Conservation (phyloP, 2,329 filamentous ascomycete species). For the Fusarium sp. region DNA sequence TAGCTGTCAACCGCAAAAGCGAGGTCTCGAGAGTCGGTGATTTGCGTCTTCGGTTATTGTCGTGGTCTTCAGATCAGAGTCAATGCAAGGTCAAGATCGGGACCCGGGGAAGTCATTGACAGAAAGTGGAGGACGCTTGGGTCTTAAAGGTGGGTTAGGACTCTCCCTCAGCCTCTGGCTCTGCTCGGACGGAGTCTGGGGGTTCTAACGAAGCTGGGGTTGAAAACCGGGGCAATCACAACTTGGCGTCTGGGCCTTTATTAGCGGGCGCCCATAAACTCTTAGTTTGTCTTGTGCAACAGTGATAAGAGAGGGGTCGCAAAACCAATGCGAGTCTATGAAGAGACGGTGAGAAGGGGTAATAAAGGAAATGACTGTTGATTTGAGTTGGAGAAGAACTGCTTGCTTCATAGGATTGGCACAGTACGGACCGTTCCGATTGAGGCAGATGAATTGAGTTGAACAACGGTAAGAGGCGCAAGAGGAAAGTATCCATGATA, state of each 20-base stretch:
- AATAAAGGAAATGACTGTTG: neutral
- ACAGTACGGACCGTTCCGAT: constrained; percentile 16
- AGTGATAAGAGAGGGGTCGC: neutral
- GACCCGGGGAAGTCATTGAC: constrained; percentile 14
- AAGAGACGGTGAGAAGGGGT: constrained; percentile 5
- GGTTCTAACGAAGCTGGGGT: constrained; percentile 29
- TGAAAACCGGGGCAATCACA: constrained; percentile 29
- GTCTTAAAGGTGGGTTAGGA: constrained; percentile 18
- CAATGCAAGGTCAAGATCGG: constrained; percentile 8
- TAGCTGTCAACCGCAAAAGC: no score
- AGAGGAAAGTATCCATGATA: neutral
- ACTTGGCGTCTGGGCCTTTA: constrained; percentile 13
- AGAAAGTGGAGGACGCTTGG: constrained; percentile 28
- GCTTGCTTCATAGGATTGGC: neutral
- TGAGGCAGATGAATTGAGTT: neutral
- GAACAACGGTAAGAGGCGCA: neutral
- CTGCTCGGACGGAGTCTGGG: neutral
- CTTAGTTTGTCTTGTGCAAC: neutral
- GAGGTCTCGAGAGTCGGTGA: neutral
- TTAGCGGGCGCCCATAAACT: neutral
- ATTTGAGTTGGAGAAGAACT: neutral
- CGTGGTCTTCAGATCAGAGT: constrained; percentile 11
- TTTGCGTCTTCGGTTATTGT: constrained; percentile 7
- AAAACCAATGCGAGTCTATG: neutral
- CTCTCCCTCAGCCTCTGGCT: neutral